Conservation (phyloP, 2,329 filamentous ascomycete genomes). For the Corinectria fuckeliana region DNA sequence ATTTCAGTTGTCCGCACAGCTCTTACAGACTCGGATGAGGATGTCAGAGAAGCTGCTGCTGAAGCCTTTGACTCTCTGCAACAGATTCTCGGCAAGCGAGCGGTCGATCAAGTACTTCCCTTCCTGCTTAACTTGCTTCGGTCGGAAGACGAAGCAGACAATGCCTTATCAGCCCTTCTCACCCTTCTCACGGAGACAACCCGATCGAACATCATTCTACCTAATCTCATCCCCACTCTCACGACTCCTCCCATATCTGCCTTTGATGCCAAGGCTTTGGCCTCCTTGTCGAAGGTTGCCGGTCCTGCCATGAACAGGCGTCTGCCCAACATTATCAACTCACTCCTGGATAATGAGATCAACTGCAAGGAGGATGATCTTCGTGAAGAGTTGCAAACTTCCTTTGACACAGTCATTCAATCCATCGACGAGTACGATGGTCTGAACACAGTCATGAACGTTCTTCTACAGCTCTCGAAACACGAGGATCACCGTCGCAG, state of each 20-base stretch:
- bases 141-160: constrained; percentile 84
- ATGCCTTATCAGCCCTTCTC: constrained; percentile 89
- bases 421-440: constrained; percentile 97
- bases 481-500: constrained; percentile 90
- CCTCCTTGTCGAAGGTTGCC: constrained; percentile 91
- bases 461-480: constrained; percentile 85
- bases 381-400: constrained; percentile 73
- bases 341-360: constrained; percentile 92
- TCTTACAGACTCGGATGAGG: constrained; percentile 85
- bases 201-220: constrained; percentile 93
- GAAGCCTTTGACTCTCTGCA: constrained; percentile 97
- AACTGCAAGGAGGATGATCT: constrained; percentile 76
- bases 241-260: constrained; percentile 87
- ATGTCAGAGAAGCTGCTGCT: constrained; percentile 93
- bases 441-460: constrained; percentile 93
- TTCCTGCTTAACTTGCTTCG: constrained; percentile 89
- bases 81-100: constrained; percentile 90
- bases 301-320: constrained; percentile 89
- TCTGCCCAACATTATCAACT: constrained; percentile 88
- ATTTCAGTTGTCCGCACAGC: constrained; percentile 94
- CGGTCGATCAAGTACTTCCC: constrained; percentile 93
- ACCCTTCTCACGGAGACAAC: constrained; percentile 94
- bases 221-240: constrained; percentile 92
- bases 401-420: constrained; percentile 88
- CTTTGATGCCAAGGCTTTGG: constrained; percentile 94